Conservation (phyloP, 169 alveolate species). For the Plasmodium gonderi region DNA sequence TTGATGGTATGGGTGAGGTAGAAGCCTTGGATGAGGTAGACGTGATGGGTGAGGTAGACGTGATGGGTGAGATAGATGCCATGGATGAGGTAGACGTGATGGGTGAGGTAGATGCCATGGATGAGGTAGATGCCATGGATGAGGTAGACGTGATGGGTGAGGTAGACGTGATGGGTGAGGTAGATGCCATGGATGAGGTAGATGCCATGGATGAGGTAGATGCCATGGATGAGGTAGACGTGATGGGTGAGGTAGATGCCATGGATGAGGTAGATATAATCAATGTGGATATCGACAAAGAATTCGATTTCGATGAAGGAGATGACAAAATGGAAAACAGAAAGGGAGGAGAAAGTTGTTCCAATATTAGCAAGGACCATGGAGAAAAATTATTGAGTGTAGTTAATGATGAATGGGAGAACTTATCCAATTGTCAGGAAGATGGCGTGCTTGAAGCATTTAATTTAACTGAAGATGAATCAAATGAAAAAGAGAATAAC, state of each 20-base stretch:
- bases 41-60: too few relatives aligned
- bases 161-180: neutral
- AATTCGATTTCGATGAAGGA: constrained; percentile 16
- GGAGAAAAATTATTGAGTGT: neutral
- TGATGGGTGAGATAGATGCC: neutral
- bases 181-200: neutral
- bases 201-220: neutral
- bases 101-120: too few relatives aligned
- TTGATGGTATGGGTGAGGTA: neutral
- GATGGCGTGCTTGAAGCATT: too few relatives aligned
- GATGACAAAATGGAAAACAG: neutral
- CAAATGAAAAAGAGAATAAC: neutral
- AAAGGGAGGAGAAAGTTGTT: neutral
- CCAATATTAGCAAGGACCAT: neutral
- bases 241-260: neutral
- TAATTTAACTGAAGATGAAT: too few relatives aligned
- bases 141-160: neutral
- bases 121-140: neutral
- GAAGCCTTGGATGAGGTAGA: too few relatives aligned
- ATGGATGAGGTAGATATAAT: neutral
- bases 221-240: neutral
- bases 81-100: neutral
- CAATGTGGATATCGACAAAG: constrained; percentile 21
- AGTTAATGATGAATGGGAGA: too few relatives aligned
- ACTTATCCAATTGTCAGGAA: too few relatives aligned